Conservation (phyloP, 495 filamentous ascomycete species). For the Talaromyces liani region DNA sequence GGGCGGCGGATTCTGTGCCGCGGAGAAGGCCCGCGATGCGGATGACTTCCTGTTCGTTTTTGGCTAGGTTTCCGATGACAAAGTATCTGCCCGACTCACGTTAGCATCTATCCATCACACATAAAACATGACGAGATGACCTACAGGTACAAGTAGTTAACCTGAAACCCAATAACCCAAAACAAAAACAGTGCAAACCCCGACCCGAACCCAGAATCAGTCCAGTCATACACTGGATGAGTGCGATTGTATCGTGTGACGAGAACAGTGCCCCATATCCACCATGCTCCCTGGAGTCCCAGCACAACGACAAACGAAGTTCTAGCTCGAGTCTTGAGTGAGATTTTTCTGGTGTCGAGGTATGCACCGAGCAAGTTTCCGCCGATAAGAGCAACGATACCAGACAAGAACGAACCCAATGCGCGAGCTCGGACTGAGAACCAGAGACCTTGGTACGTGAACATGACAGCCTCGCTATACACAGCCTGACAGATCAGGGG, state of each 20-base stretch:
- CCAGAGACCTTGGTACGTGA: constrained; percentile 53
- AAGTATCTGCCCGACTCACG: constrained; percentile 41
- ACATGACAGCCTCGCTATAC: constrained; percentile 55
- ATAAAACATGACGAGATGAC: no score
- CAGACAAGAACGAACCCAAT: constrained; percentile 54
- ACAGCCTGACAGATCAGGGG: constrained; percentile 55
- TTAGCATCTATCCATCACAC: constrained; percentile 5
- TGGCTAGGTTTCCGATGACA: constrained; percentile 50
- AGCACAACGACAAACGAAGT: constrained; percentile 38
- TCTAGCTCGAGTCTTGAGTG: constrained; percentile 41
- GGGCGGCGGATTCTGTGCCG: constrained; percentile 55
- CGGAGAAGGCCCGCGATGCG: constrained; percentile 53
- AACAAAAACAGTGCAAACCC: constrained; percentile 53
- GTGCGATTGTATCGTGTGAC: constrained; percentile 44
- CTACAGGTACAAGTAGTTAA: constrained; percentile 57
- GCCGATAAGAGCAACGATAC: constrained; percentile 47
- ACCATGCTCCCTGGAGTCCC: constrained; percentile 49
- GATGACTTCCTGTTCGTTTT: constrained; percentile 48
- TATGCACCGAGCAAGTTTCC: constrained; percentile 51
- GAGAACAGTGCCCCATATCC: constrained; percentile 53
- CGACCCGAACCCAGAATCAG: constrained; percentile 43
- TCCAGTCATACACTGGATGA: constrained; percentile 51
- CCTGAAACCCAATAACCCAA: constrained; percentile 51
- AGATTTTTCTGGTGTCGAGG: constrained; percentile 41
- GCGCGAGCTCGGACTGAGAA: constrained; percentile 56